A percentile compares a stretch with the other conserved stretches of the same genome.
Evolutionary conservation across 2,329 filamentous ascomycete species (phyloP).

Genomic region (Sordariomycetes sp.): DNA sequence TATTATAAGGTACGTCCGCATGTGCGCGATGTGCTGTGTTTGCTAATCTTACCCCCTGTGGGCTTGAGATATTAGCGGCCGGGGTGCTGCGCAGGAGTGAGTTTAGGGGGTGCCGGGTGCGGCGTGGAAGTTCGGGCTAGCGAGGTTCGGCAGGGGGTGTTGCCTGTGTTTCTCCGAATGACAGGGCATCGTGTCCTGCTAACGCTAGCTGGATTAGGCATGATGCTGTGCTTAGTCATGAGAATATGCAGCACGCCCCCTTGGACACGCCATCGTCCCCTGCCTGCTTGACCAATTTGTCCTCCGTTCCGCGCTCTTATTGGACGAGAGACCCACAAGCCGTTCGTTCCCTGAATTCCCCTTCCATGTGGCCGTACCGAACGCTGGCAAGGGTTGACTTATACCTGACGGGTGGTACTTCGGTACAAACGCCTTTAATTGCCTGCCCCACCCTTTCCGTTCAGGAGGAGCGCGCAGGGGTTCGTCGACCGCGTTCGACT

Average conservation of each 20-base stretch:
- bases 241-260: not conserved
- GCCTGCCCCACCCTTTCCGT: not conserved
- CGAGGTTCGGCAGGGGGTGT: not conserved
- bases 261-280: not conserved
- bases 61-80: not conserved
- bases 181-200: not conserved
- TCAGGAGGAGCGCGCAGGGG: conserved; percentile 5
- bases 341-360: not conserved
- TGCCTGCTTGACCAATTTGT: not conserved
- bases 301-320: not conserved
- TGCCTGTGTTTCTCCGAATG: not conserved
- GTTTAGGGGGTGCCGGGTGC: not conserved
- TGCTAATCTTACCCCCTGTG: not conserved
- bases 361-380: not conserved
- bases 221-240: not conserved
- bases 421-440: not conserved
- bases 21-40: not conserved
- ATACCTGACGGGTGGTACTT: not conserved
- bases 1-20: too few relatives aligned
- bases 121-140: not conserved
- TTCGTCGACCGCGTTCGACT: not conserved
- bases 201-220: not conserved
- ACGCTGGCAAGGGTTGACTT: not conserved
- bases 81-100: not conserved
- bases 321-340: not conserved